Evolutionary conservation across 2,329 filamentous ascomycete species (phyloP).

Genomic region (Colletotrichum sp.): DNA sequence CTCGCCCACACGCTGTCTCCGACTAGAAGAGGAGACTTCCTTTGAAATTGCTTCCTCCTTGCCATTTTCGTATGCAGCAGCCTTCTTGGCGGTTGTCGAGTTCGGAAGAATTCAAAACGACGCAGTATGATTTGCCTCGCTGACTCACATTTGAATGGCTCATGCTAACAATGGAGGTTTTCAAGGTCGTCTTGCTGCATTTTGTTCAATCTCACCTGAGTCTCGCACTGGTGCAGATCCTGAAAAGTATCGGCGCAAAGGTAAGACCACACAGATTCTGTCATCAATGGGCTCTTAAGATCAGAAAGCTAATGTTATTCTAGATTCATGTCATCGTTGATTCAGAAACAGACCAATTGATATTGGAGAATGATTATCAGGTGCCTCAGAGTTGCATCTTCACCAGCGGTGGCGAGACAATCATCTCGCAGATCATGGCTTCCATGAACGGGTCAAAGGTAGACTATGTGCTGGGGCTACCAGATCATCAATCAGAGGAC

Average conservation of each 20-base stretch:
- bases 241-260: not conserved
- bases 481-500: not conserved
- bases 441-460: not conserved
- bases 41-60: slow-evolving; percentile 40
- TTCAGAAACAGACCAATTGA: not conserved
- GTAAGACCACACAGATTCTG: not conserved
- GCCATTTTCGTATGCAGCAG: slow-evolving; percentile 37
- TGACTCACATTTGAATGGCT: not conserved
- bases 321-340: not conserved
- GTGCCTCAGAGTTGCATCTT: not conserved
- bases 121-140: not conserved
- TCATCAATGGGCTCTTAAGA: not conserved
- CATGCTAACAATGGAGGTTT: not conserved
- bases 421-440: not conserved
- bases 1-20: not conserved
- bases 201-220: not conserved
- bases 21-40: slow-evolving; percentile 25
- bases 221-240: not conserved
- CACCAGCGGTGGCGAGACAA: not conserved
- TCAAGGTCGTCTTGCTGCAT: not conserved
- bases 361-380: not conserved
- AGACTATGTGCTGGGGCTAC: not conserved
- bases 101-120: slow-evolving; percentile 17
- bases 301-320: not conserved
- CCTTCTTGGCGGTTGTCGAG: slow-evolving; percentile 33